Evolutionary conservation across 345 rosid species (phyloP), one percentile per base, ranked within the genome.

Genomic region (Hibiscus trionum): DNA sequence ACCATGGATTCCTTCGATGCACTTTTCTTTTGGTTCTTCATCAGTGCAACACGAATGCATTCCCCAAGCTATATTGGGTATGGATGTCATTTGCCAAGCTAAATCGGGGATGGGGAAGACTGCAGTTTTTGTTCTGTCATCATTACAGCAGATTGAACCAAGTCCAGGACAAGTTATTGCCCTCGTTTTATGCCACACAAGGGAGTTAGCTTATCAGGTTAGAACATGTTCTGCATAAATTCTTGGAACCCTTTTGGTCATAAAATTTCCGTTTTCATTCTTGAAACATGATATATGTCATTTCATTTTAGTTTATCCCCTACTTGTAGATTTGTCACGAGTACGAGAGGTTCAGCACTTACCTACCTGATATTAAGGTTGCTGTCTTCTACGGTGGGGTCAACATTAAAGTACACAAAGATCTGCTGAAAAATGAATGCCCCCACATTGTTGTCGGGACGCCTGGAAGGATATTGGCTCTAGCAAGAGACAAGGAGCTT

Each of bases 51-150:
- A 96, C n/a, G 97, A 96, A 72, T 96, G 98, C 76, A 96, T 96
- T 70, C 99, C 98, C 46, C 99, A 96, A 96, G 99, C 99, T 66
- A 93, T 93, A 47, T 61, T 96, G 82, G 99, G 98, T 15, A 93
- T 93, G 98, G 97, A 96, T 73, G 98, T 96, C 78, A 91, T 95
- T 72, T 95, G 98, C 78, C 99, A 95, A 93, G 99, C 99, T 11
- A 95, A 95, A 79, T 95, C 98, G 61, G 99, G 99, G 49, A 95
- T 95, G 99, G 99, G 99, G 5, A 93, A 95, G 84, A 95, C 98
- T 53, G 98, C 98, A 17, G 98, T 93, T 50, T 95, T 95, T 82
- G 96, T 95, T 47, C 82, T 95, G 6, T 95, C 99, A 3, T 80
- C 93, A 52, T 84, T 93, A 17, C 99, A 95, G 79, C 99, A 93